Evolutionary conservation across 2,329 filamentous ascomycete genomes (phyloP).

Genomic region (Colletotrichum incanum): DNA sequence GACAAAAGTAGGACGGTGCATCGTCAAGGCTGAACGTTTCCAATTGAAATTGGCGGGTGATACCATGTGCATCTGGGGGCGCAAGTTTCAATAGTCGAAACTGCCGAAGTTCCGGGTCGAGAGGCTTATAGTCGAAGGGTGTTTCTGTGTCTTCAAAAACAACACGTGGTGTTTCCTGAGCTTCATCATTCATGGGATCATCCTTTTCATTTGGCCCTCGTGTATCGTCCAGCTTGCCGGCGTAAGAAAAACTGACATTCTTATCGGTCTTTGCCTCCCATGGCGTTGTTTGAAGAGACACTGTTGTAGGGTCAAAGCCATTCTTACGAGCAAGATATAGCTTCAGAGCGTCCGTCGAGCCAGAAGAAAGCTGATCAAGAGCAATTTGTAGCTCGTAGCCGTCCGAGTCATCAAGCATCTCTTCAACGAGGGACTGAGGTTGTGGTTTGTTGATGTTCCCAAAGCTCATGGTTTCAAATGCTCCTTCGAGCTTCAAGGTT

Average conservation of each 20-base stretch:
- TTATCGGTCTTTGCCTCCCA: background rate
- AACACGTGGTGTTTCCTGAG: background rate
- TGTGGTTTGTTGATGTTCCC: background rate
- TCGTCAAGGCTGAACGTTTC: conserved; percentile 25
- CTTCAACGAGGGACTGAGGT: background rate
- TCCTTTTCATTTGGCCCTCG: conserved; percentile 2
- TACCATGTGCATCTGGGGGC: background rate
- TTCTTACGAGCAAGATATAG: conserved; percentile 10
- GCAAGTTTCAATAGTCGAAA: conserved; percentile 18
- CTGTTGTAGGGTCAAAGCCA: conserved; percentile 4
- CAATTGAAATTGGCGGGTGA: conserved; percentile 7
- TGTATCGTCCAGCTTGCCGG: conserved; percentile 16
- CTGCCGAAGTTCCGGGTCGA: conserved; percentile 1
- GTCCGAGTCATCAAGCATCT: background rate
- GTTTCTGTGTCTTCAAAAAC: background rate
- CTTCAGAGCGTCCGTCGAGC: conserved; percentile 24
- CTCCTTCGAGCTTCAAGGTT: background rate
- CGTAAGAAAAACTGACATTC: background rate
- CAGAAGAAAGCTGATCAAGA: conserved; percentile 25
- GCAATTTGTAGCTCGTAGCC: conserved; percentile 31
- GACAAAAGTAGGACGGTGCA: conserved; percentile 19
- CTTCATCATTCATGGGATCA: background rate
- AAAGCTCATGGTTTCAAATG: background rate
- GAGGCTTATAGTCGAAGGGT: background rate
- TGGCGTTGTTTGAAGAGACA: background rate